A percentile compares a stretch with the other conserved stretches of the same genome.
Evolutionary conservation across 306 rosid species (phyloP).

Genomic region (Cotoneaster glaucophyllus): DNA sequence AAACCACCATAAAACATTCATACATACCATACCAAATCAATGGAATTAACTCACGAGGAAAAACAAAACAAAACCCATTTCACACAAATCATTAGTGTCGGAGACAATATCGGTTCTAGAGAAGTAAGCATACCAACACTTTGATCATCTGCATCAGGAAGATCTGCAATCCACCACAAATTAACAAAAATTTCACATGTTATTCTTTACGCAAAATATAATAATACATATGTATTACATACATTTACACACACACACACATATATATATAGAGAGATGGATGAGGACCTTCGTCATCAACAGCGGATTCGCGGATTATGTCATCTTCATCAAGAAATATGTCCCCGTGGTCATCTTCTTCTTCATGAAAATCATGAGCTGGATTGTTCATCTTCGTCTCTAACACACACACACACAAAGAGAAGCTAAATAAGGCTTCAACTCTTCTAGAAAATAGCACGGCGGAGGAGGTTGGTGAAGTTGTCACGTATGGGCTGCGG

Average conservation of each 20-base stretch:
- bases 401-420: background rate
- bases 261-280: background rate
- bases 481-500: background rate
- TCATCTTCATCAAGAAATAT: conserved; percentile 42
- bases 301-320: conserved; percentile 26
- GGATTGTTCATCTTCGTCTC: conserved; percentile 15
- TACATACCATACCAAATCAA: conserved; percentile 1
- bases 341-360: conserved; percentile 44
- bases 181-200: background rate
- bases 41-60: background rate
- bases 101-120: background rate
- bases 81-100: background rate
- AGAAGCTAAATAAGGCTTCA: background rate
- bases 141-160: conserved; percentile 47
- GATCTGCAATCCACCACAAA: conserved; percentile 28
- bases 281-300: conserved; percentile 40
- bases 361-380: conserved; percentile 18
- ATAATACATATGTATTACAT: background rate
- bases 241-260: no score
- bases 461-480: background rate
- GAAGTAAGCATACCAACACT: conserved; percentile 22
- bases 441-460: background rate
- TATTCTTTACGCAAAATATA: background rate
- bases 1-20: conserved; percentile 12
- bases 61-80: background rate